Evolutionary conservation across 768 basidiomycete species (phyloP), one percentile per base, ranked within the genome.

Genomic region (Lepiota venenata): DNA sequence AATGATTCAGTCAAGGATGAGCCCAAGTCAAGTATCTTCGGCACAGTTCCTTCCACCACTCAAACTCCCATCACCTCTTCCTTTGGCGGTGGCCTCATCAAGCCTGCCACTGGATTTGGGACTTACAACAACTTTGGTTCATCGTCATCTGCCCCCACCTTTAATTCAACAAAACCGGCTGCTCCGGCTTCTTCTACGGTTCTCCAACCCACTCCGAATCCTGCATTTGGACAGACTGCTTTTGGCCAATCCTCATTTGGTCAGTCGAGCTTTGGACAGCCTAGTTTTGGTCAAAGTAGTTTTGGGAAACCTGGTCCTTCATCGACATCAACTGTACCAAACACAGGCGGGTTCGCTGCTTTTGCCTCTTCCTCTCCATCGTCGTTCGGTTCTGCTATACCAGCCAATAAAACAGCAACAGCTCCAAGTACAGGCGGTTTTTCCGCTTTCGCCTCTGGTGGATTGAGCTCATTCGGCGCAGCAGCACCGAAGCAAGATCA

Each of bases 161-260:
- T 43, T 16, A 39, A 20, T 15, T 59, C 59, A n/a, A 36, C 55
- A n/a, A 43, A 60, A 16, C 29, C 58, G 4, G 58, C 62, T 3
- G 45, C 49, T 27, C 58, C 58, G 29, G 61, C 68, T n/a, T 63
- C 60, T 52, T 54, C 56, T 12, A 47, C 63, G 10, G 36, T 55
- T 45, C 47, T 48, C 5, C 36, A 48, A 4, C 15, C 59, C 4
- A 49, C 58, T 9, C 15, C 60, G 10, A 27, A 61, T 40, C 48
- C 63, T 10, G 44, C 61, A 6, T 54, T 58, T 44, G 57, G 57
- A 5, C 57, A 58, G 39, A 54, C 47, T 14, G 43, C 55, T 20
- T 66, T 72, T 56, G 70, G 71, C 41, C 69, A 73, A 53, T 55
- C 71, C n/a, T 52, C 66, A 6, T 73, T 70, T 51, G 68, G 69